phyloP scores from a whole-genome alignment of 495 filamentous ascomycete species.

The Apodospora peruviana region DNA sequence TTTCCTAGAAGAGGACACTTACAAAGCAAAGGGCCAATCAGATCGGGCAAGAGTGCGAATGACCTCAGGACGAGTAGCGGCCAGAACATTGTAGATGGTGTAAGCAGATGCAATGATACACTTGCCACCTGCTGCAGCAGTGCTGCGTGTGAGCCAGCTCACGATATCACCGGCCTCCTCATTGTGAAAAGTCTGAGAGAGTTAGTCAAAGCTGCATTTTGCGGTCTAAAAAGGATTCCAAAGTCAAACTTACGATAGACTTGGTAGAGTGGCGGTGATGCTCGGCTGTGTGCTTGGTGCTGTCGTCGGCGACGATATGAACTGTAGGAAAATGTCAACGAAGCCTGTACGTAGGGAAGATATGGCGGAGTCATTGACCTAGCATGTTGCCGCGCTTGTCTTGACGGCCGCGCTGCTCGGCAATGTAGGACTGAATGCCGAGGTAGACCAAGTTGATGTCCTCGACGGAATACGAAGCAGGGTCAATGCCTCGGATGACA shows the following conservation, averaged over 20 bases:
- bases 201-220: neutral
- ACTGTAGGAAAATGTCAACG: slow-evolving; percentile 28
- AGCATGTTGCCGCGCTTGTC: slow-evolving; percentile 55
- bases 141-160: slow-evolving; percentile 53
- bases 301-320: slow-evolving; percentile 46
- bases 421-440: slow-evolving; percentile 53
- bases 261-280: slow-evolving; percentile 48
- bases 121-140: slow-evolving; percentile 52
- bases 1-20: slow-evolving; percentile 18
- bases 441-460: slow-evolving; percentile 52
- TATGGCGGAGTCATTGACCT: slow-evolving; percentile 26
- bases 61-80: slow-evolving; percentile 55
- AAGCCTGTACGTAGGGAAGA: too few relatives aligned
- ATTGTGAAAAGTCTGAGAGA: slow-evolving; percentile 61
- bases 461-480: slow-evolving; percentile 42
- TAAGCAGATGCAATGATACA: slow-evolving; percentile 56
- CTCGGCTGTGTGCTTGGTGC: slow-evolving; percentile 35
- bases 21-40: slow-evolving; percentile 63
- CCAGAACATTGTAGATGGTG: slow-evolving; percentile 60
- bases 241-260: slow-evolving; percentile 36
- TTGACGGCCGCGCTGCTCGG: slow-evolving; percentile 51
- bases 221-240: neutral
- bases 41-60: slow-evolving; percentile 51
- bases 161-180: slow-evolving; percentile 65
- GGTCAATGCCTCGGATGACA: slow-evolving; percentile 50